These are phyloP conservation scores for Phytomonas francai DNA, from an alignment of 208 protist genomes.

Conservation along the genomic window DNA sequence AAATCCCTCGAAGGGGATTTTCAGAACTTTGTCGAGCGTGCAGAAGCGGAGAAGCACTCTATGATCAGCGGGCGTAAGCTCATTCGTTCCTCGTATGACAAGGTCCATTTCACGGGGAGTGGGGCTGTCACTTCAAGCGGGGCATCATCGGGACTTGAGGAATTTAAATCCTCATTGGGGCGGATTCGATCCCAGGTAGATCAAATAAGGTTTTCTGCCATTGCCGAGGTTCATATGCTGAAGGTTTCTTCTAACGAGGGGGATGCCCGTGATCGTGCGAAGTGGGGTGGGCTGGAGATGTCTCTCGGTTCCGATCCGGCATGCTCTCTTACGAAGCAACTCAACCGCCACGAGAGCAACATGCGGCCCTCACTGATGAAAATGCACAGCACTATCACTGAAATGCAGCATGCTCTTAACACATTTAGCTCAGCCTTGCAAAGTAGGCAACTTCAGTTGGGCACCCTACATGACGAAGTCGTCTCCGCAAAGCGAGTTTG, in stretches of 20 bases:
- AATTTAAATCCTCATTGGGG: not conserved
- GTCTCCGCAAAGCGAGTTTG: not conserved
- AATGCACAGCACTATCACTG: not conserved
- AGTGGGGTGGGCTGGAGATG: not conserved
- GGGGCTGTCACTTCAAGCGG: not conserved
- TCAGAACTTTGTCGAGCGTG: not conserved
- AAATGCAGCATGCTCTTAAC: not conserved
- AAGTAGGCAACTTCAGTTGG: not conserved
- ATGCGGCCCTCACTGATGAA: not conserved
- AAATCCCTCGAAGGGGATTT: not conserved
- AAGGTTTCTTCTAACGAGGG: not conserved
- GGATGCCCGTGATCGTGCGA: not conserved
- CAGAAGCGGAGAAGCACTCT: not conserved
- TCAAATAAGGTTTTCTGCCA: not conserved
- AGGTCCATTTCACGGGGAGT: not conserved
- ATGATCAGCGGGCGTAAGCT: not conserved
- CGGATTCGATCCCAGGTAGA: not conserved
- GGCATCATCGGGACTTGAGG: not conserved
- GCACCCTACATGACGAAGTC: not conserved
- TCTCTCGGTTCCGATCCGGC: not conserved
- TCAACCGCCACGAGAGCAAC: not conserved
- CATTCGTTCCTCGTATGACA: not conserved
- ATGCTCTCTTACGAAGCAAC: not conserved
- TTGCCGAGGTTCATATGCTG: not conserved
- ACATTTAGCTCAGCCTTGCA: not conserved